Percentiles rank a stretch among this genome's conserved stretches.
Conservation (phyloP, 768 basidiomycete genomes). For the Trametes villosa region DNA sequence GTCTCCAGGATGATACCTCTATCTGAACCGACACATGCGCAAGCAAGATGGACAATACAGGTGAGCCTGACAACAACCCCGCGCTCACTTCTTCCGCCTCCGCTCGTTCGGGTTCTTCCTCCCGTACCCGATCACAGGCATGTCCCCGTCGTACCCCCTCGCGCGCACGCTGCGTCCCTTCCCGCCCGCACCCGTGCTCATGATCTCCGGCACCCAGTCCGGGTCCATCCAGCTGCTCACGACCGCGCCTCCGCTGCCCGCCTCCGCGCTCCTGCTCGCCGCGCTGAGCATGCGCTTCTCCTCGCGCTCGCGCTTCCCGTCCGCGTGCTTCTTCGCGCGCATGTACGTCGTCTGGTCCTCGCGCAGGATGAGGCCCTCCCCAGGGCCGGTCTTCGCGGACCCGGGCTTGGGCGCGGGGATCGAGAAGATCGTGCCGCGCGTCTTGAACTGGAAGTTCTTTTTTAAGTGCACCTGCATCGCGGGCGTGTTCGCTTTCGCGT, state of each 20-base stretch:
- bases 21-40: conserved; percentile 5
- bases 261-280: conserved; percentile 46
- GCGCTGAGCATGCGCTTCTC: conserved; percentile 76
- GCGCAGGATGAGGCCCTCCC: conserved; percentile 84
- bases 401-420: conserved; percentile 92
- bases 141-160: conserved; percentile 59
- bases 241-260: conserved; percentile 52
- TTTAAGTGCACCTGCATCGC: conserved; percentile 91
- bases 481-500: conserved; percentile 61
- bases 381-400: conserved; percentile 79
- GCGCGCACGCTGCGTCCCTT: conserved; percentile 64
- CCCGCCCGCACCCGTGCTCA: conserved; percentile 66
- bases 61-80: not conserved
- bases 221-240: conserved; percentile 93
- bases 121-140: conserved; percentile 89
- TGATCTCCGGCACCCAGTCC: conserved; percentile 88
- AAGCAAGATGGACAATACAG: not conserved
- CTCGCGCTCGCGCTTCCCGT: conserved; percentile 75
- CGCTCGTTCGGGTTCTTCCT: conserved; percentile 89
- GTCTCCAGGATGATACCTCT: conserved; percentile 25
- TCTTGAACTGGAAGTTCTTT: conserved; percentile 92
- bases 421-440: conserved; percentile 89
- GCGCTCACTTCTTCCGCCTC: conserved; percentile 52
- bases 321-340: conserved; percentile 78
- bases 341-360: conserved; percentile 92